Evolutionary conservation across 805 yeast genomes (phyloP), one percentile per base, ranked within the genome.

Genomic region (Ogataea saltuana): DNA sequence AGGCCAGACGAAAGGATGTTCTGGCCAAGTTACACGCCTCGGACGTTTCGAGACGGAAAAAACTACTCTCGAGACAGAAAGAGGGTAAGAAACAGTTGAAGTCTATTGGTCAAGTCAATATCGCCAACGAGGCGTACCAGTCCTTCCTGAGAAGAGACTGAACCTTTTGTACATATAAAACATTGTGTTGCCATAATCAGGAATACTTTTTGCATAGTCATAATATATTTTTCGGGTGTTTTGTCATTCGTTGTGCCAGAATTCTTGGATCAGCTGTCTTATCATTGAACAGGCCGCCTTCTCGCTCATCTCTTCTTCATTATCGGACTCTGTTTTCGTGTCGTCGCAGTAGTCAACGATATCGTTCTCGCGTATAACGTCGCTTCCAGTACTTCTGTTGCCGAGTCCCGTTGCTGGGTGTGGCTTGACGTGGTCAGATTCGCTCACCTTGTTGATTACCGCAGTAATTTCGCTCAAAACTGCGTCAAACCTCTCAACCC

Each of bases 1-100:
- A 88, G 61, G 98, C 98, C 5, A 79, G 88, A 60, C 72, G 97
- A 47, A 91, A 91, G 65, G 98, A 91, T 65, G 99, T 91, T n/a
- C 72, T 93, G 42, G 96, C 93, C 21, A 86, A 81, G 58, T 69
- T 93, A 47, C 98, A 91, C 64, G 99, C 98, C 0, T 82, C 96
- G 15, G 99, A 91, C 69, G 78, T 90, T 25, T 78, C 95, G 0
- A 75, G 99, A 68, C 75, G 96, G 49, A 89, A 89, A 71, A 91
- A 91, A 66, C 73, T 91, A 53, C 70, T 91, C 41, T 88, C 76
- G 42, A 84, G 85, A 55, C 99, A 91, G 59, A 91, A 90, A 63
- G 96, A 88, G 59, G 99, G 99, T 28, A 93, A 93, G 67, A 88
- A 85, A 65, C 76, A 75, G 48, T 74, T 91, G 83, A 84, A 85